Conservation (phyloP, 257 asterid genomes). For the Plantago ovata region DNA sequence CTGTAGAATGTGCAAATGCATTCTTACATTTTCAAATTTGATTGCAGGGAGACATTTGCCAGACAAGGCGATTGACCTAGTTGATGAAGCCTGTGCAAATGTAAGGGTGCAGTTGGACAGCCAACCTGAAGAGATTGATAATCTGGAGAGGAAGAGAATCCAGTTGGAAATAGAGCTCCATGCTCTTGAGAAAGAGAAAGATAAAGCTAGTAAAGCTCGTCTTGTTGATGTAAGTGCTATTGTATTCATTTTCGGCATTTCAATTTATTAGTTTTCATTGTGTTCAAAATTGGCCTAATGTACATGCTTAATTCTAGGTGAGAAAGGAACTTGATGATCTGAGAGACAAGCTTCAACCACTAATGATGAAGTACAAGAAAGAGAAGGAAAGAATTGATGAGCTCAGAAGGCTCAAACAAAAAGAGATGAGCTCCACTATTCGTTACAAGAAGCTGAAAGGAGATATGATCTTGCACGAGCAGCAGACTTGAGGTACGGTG, state of each 20-base stretch:
- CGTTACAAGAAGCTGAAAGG: constrained; percentile 89
- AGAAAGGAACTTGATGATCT: constrained; percentile 79
- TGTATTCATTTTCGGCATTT: neutral
- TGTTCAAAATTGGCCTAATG: neutral
- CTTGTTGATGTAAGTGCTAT: constrained; percentile 45
- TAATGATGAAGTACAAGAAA: constrained; percentile 70
- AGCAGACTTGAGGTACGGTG: constrained; percentile 86
- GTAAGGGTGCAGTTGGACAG: constrained; percentile 83
- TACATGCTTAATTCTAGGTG: constrained; percentile 34
- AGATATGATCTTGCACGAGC: constrained; percentile 90
- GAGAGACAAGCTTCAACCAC: constrained; percentile 86
- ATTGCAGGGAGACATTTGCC: constrained; percentile 64
- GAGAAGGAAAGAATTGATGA: constrained; percentile 86
- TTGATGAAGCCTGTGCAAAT: constrained; percentile 76
- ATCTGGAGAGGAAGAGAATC: constrained; percentile 69
- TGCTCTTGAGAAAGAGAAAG: constrained; percentile 79
- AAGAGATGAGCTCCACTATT: constrained; percentile 64
- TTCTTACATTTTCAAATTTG: constrained; percentile 1
- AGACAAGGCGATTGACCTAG: constrained; percentile 68
- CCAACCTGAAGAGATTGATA: constrained; percentile 72
- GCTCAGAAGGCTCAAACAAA: constrained; percentile 65
- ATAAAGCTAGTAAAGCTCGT: constrained; percentile 79
- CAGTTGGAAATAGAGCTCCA: constrained; percentile 71
- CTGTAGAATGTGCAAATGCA: no score
- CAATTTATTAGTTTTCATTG: neutral